A percentile compares a stretch with the other conserved stretches of the same genome.
Evolutionary conservation across 164 flowering plant species (phyloP).

Genomic region (Saururus chinensis): DNA sequence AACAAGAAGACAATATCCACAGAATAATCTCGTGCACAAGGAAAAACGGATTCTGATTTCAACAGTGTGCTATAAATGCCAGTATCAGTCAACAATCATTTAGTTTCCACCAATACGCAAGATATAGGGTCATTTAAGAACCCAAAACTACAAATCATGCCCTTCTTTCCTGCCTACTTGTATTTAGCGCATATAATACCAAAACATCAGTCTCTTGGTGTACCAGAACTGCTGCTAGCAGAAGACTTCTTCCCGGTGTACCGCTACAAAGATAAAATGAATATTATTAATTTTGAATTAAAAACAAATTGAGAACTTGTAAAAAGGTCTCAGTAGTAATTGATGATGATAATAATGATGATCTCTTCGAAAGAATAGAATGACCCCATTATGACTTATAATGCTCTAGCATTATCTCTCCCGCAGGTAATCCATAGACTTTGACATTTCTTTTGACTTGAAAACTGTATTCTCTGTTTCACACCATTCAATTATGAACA

Average conservation of each 20-base stretch:
- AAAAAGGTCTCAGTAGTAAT: no score
- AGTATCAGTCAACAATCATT: not conserved
- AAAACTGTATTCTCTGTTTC: no score
- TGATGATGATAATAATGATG: no score
- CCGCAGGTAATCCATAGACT: no score
- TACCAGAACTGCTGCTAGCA: conserved; percentile 22
- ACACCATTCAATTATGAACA: no score
- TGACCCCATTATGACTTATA: no score
- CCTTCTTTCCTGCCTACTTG: not conserved
- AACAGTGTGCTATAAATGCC: not conserved
- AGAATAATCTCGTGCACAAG: no score
- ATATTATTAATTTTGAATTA: not conserved
- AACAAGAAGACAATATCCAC: no score
- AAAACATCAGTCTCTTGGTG: conserved; percentile 23
- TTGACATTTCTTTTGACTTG: no score
- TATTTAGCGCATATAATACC: not conserved
- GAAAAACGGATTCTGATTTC: no score
- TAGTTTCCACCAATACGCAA: not conserved
- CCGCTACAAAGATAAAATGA: conserved; percentile 23
- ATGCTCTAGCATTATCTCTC: no score
- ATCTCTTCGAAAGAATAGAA: no score
- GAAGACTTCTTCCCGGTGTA: conserved; percentile 37
- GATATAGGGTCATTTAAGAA: not conserved
- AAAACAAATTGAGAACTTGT: not conserved
- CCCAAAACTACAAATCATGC: not conserved